Conservation (phyloP, 345 rosid species). For the Capsella bursapastoris region DNA sequence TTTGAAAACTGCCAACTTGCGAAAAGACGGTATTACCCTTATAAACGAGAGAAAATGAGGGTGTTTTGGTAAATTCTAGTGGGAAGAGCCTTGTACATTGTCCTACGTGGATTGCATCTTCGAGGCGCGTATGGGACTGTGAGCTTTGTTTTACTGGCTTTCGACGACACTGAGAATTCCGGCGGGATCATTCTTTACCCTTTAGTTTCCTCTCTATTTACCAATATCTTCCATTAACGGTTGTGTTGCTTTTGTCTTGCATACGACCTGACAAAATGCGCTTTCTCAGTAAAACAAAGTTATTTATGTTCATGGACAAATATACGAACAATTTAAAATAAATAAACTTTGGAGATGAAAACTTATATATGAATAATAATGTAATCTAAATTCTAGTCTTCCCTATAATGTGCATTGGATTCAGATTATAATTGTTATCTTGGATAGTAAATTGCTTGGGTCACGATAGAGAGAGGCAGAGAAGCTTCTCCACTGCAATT, state of each 20-base stretch:
- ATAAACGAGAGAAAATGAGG: neutral
- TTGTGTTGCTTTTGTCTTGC: constrained; percentile 48
- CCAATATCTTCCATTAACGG: constrained; percentile 56
- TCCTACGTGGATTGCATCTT: constrained; percentile 15
- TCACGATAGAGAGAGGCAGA: neutral
- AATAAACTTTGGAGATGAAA: no score
- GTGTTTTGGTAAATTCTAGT: constrained; percentile 3
- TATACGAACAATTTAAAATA: no score
- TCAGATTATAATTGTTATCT: neutral
- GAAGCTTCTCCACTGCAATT: neutral
- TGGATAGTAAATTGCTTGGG: neutral
- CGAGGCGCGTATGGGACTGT: constrained; percentile 53
- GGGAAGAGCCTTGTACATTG: neutral
- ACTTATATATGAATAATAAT: no score
- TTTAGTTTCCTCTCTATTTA: neutral
- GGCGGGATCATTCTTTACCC: constrained; percentile 48
- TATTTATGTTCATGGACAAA: no score
- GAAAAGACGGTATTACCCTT: constrained; percentile 36
- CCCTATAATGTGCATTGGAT: neutral
- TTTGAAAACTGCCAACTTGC: constrained; percentile 28
- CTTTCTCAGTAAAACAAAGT: neutral
- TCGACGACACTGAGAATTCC: constrained; percentile 56
- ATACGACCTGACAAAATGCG: constrained; percentile 17
- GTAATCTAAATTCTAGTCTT: no score
- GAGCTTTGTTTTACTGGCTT: constrained; percentile 41